These are phyloP conservation scores for Graphiopsis chlorocephala DNA, from an alignment of 2,329 filamentous ascomycete species.

Conservation along the genomic window DNA sequence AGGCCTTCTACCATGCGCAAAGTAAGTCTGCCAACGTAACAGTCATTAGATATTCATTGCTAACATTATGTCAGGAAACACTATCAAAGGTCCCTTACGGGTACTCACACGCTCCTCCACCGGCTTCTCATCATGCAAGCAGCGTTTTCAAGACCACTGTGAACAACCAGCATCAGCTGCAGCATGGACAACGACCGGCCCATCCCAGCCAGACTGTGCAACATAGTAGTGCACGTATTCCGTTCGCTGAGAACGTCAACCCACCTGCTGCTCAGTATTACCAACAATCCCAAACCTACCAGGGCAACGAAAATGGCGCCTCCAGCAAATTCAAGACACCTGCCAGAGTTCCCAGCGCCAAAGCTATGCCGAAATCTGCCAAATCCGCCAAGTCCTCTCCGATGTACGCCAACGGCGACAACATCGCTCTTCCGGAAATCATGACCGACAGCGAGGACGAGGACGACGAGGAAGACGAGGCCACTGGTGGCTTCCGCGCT, in stretches of 20 bases:
- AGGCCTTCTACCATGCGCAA: constrained; percentile 74
- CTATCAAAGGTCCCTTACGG: constrained; percentile 61
- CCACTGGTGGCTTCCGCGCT: constrained; percentile 54
- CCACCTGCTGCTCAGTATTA: constrained; percentile 33
- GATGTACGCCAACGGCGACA: constrained; percentile 82
- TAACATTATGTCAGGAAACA: constrained; percentile 49
- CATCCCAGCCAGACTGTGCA: constrained; percentile 83
- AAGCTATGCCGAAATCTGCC: constrained; percentile 34
- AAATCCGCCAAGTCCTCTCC: constrained; percentile 66
- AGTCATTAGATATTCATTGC: constrained; percentile 2
- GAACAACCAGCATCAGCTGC: constrained; percentile 64
- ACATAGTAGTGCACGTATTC: constrained; percentile 82
- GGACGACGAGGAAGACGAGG: constrained; percentile 56
- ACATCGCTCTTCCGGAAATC: constrained; percentile 90
- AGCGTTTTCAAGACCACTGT: constrained; percentile 64
- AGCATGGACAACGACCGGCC: constrained; percentile 52
- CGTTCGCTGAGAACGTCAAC: constrained; percentile 72
- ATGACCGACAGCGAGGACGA: constrained; percentile 91
- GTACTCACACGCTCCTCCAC: constrained; percentile 59
- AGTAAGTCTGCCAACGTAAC: constrained; percentile 47
- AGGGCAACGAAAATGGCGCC: constrained; percentile 22
- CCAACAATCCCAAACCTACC: constrained; percentile 20
- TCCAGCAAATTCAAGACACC: constrained; percentile 64
- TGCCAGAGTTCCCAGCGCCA: constrained; percentile 51
- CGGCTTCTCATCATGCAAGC: constrained; percentile 45